A percentile compares a stretch with the other conserved stretches of the same genome.
Conservation (phyloP, 495 filamentous ascomycete genomes). For the Tuber brumale region DNA sequence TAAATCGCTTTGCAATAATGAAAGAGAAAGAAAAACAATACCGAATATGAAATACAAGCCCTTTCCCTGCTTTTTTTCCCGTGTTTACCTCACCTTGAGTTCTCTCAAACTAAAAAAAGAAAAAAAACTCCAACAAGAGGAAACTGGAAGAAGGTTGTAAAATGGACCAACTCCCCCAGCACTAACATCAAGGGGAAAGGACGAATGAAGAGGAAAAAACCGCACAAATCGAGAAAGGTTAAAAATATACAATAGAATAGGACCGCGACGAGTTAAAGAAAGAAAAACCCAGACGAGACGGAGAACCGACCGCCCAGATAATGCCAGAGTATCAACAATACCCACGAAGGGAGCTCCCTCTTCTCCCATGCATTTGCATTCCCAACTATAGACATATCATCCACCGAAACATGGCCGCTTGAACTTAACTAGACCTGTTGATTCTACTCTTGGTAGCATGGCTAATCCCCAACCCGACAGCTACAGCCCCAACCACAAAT, state of each 20-base stretch:
- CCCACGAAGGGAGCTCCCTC: background rate
- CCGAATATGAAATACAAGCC: background rate
- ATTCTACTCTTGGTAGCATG: slow-evolving; percentile 27
- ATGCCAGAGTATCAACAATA: background rate
- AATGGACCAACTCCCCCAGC: background rate
- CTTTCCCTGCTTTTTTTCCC: background rate
- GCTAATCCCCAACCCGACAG: slow-evolving; percentile 39
- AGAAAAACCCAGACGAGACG: background rate
- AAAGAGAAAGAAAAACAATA: background rate
- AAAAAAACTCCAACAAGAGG: slow-evolving; percentile 3
- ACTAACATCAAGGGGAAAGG: background rate
- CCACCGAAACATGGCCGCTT: background rate
- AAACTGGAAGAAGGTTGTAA: background rate
- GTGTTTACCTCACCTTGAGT: background rate
- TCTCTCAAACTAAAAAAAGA: background rate
- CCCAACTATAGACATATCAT: background rate
- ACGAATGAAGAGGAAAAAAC: background rate
- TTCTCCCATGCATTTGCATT: background rate
- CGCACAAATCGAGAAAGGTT: background rate
- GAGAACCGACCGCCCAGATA: background rate
- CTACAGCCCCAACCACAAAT: slow-evolving; percentile 39
- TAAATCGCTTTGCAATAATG: background rate
- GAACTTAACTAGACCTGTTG: background rate
- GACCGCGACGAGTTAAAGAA: background rate
- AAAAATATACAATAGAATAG: slow-evolving; percentile 6